Base-by-base conservation (phyloP, 208 protist species). In the Leptomonas pyrrhocoris region DNA sequence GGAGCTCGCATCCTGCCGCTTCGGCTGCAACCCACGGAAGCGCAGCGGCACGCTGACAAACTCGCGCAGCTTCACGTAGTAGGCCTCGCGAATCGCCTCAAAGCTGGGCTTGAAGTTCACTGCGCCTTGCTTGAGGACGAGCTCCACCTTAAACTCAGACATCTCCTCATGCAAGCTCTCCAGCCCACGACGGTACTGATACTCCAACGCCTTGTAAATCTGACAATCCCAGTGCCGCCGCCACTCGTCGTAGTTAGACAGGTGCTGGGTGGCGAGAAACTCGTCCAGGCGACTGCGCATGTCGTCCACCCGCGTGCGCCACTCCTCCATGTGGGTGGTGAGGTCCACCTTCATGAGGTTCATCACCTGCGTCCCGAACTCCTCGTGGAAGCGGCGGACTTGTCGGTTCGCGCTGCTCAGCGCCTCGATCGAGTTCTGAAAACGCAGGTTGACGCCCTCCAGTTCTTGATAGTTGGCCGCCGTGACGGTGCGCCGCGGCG, bases 181-280 rank as follows among this genome's bases (percentile, higher is more conserved):
- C 40, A 98, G 83, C 8, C 95, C 95, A 2, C 80, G 77, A 27
- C 88, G 84, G 79, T 98, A 99, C 81, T 98, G 96, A 61, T 94
- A 84, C 76, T 98, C 96, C 23, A 99, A 86, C 5, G 96, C 96
- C 82, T 99, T 99, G 95, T 98, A 99, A 49, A 99, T 92, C 73
- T 99, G 97, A 25, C 90, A 85, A 79, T 99, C 97, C 92, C 96
- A 98, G 83, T 99, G 97, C 46, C 83, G 75, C 31, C 88, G 84
- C 98, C 98, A 99, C 40, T 63, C 73, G 6, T 93, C 83, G 85
- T 95, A 89, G 73, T 96, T 68, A 9, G 77, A 57, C 67, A 95
- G 92, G 46, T 68, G 85, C 66, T 95, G 86, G 28, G 77, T 80
- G 30, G 88, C 64, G 4, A 94, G 63, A 74, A 98, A 95, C 36